Evolutionary conservation across 371 early-diverging fungal genomes (phyloP), one percentile per base, ranked within the genome.

Genomic region (Mucor velutinosus): DNA sequence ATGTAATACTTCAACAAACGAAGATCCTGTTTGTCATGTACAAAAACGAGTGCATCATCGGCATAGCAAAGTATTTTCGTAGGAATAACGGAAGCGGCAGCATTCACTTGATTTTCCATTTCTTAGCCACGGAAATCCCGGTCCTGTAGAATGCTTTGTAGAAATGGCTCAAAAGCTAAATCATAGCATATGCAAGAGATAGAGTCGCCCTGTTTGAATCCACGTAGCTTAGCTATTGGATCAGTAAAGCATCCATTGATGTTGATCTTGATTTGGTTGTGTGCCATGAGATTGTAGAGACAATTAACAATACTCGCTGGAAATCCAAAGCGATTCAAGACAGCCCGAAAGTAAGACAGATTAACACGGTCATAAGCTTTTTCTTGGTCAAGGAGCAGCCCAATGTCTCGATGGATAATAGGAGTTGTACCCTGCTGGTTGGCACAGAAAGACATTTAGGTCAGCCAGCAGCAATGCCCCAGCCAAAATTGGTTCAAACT

Each of bases 171-270:
- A 33, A 66, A 65, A 7, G 66, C 60, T 5, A 67, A 47, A 30
- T 64, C 67, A 59, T 51, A 67, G 1, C 66, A 64, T 0, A 70
- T 60, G 5, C 66, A 66, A 1, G 39, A 66, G 4, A 71, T 41
- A 0, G 71, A 64, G 19, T 71, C 71, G n/a, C 66, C 63, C 47
- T 71, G 71, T 41, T 51, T 55, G 0, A 66, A 51, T 10, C 66
- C 66, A 27, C 60, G n/a, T n/a, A n/a, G n/a, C n/a, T n/a, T n/a
- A n/a, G n/a, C n/a, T n/a, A 71, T 56, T 3, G 56, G 37, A 2
- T 39, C 30, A 0, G 66, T 15, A 7, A 71, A 58, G n/a, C 35
- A 59, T 0, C 76, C 76, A 49, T 76, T 79, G 65, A 73, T 58
- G 17, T 67, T 66, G 62, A 58, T 37, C 0, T 19, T 17, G n/a